phyloP scores from a whole-genome alignment of 805 yeast species.

The Cyberlindnera petersonii region DNA sequence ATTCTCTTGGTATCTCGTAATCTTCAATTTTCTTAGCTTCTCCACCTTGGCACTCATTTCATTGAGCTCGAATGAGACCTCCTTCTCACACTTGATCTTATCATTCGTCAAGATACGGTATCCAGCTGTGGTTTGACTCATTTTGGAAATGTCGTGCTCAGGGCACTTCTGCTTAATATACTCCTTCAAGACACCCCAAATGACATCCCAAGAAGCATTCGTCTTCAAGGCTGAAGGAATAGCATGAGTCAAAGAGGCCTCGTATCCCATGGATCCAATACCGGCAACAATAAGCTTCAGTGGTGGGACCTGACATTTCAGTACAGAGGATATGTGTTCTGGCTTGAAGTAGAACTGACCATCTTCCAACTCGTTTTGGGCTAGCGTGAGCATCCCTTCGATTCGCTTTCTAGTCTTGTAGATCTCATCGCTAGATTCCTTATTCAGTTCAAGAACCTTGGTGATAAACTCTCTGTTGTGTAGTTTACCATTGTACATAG shows the following conservation, averaged over 20 bases:
- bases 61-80: slow-evolving; percentile 58
- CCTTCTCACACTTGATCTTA: slow-evolving; percentile 30
- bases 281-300: slow-evolving; percentile 71
- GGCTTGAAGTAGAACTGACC: slow-evolving; percentile 83
- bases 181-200: slow-evolving; percentile 68
- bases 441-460: slow-evolving; percentile 54
- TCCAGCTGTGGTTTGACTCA: slow-evolving; percentile 50
- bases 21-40: slow-evolving; percentile 65
- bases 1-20: slow-evolving; percentile 85
- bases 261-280: slow-evolving; percentile 75
- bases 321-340: slow-evolving; percentile 65
- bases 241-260: slow-evolving; percentile 86
- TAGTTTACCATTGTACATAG: slow-evolving; percentile 88
- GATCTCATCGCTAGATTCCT: slow-evolving; percentile 44
- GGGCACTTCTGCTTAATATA: slow-evolving; percentile 49
- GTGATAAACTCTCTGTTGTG: slow-evolving; percentile 69
- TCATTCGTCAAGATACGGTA: slow-evolving; percentile 49
- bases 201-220: slow-evolving; percentile 76
- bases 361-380: slow-evolving; percentile 58
- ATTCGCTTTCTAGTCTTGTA: slow-evolving; percentile 84
- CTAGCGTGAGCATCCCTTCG: slow-evolving; percentile 88
- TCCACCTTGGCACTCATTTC: slow-evolving; percentile 54
- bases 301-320: slow-evolving; percentile 83
- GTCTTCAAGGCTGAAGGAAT: slow-evolving; percentile 84
- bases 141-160: slow-evolving; percentile 28